Conservation (phyloP, 805 yeast genomes). For the Blastobotrys mokoenaii region DNA sequence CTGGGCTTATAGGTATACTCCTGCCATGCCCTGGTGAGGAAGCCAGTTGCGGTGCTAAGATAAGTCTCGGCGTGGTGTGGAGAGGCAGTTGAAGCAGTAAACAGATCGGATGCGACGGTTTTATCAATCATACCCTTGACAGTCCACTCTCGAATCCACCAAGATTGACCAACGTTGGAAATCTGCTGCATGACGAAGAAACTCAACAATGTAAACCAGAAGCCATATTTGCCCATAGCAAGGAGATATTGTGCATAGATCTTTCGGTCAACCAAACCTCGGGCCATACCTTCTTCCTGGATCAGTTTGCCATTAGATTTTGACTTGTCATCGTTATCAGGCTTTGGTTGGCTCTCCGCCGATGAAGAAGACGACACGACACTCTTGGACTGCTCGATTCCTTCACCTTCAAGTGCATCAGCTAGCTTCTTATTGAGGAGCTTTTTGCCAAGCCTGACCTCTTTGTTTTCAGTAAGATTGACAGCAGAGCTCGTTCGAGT, state of each 20-base stretch:
- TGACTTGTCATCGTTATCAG: conserved; percentile 25
- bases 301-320: conserved; percentile 35
- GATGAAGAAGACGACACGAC: conserved; percentile 27
- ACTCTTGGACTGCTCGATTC: conserved; percentile 25
- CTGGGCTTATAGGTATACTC: too few relatives aligned
- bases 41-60: neutral
- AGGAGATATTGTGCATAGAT: conserved; percentile 65
- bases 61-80: too few relatives aligned
- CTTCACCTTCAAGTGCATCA: conserved; percentile 19
- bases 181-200: conserved; percentile 52
- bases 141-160: conserved; percentile 90
- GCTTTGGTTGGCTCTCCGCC: conserved; percentile 27
- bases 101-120: neutral
- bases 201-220: conserved; percentile 41
- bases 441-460: conserved; percentile 13
- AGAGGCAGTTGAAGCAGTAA: neutral
- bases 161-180: conserved; percentile 64
- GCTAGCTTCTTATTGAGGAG: conserved; percentile 14
- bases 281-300: conserved; percentile 76
- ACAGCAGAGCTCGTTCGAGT: conserved; percentile 50
- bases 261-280: conserved; percentile 69
- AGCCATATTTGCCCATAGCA: conserved; percentile 56
- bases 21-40: neutral
- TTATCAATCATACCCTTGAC: conserved; percentile 23
- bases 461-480: conserved; percentile 32